Base-by-base conservation (phyloP, 352 stramenopile species). In the Pilasporangium apinafurcum region DNA sequence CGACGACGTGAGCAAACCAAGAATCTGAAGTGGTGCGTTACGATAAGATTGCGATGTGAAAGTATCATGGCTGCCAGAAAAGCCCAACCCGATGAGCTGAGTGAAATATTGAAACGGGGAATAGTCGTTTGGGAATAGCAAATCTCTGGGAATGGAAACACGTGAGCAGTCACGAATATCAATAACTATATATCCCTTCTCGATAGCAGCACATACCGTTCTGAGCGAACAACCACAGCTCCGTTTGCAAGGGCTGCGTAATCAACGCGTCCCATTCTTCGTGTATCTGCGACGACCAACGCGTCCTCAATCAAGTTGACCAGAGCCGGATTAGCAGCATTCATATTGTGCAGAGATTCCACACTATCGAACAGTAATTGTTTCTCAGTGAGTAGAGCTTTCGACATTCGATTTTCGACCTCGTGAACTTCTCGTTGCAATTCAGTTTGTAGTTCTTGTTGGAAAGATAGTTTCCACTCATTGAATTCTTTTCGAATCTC, bases 211-310 rank as follows among this genome's bases (percentile, higher is more conserved):
- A 25, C 57, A 8, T 51, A 88, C 80, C 61, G 64, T 43, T 81
- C 59, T 10, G 65, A 75, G 41, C 69, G 61, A 36, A 90, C 61
- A 26, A 92, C 64, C 1, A 44, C 54, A 1, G 74, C 78, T 14
- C 78, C 78, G 38, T 90, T 90, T 2, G 66, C 69, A 27, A 90
- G 58, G 13, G 73, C 66, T 24, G 78, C 78, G 47, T 83, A 63
- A 45, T 90, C 78, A 14, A 82, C 67, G 14, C 68, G 68, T 0
- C 69, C 73, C 3, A 57, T 56, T 48, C 72, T 80, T 44, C 80
- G 76, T 16, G 72, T 45, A 21, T 69, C 65, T 1, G 52, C 62
- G 22, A 60, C 52, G 1, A 51, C 51, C 7, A 72, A 36, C 5
- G 55, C 58, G 12, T 46, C 55, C 29, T 76, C 68, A 24, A 86